A percentile compares a stretch with the other conserved stretches of the same genome.
Conservation (phyloP, 768 basidiomycete species). For the Leucosporidium creatinivorum region DNA sequence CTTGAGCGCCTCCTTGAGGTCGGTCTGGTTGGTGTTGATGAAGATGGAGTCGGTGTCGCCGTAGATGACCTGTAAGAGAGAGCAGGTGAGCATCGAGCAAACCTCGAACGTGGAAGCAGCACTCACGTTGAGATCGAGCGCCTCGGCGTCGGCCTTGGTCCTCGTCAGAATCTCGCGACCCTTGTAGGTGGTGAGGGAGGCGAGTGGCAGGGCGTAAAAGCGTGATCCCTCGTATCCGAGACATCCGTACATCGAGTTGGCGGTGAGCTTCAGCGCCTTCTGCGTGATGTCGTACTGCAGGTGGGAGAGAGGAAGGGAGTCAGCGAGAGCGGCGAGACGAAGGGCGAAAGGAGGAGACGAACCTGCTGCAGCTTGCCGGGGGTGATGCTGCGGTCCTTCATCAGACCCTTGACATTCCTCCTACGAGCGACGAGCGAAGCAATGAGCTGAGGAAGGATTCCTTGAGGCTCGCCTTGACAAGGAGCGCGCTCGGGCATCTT, state of each 20-base stretch:
- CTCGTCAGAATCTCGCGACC: constrained; percentile 94
- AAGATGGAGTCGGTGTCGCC: constrained; percentile 99
- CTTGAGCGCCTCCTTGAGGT: constrained; percentile 78
- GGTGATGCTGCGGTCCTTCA: constrained; percentile 71
- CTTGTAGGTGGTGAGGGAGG: constrained; percentile 93
- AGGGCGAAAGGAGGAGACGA: constrained; percentile 19
- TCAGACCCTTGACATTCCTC: constrained; percentile 79
- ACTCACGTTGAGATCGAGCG: constrained; percentile 75
- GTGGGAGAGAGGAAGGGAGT: not conserved
- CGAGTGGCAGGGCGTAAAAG: constrained; percentile 94
- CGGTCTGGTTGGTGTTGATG: constrained; percentile 88
- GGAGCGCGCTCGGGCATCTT: constrained; percentile 80
- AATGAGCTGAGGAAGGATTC: constrained; percentile 93
- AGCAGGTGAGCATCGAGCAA: not conserved
- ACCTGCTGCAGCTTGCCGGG: constrained; percentile 78
- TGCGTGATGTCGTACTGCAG: constrained; percentile 91
- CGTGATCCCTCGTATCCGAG: constrained; percentile 94
- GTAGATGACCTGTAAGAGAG: constrained; percentile 70
- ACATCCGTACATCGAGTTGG: constrained; percentile 99
- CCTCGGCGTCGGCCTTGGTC: constrained; percentile 86
- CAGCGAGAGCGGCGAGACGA: not conserved
- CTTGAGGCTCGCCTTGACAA: constrained; percentile 59
- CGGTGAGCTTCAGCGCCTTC: constrained; percentile 91
- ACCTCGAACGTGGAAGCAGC: not conserved
- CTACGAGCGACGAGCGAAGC: constrained; percentile 89